phyloP scores from a whole-genome alignment of 164 flowering plant species.

The Magnolia kwangsiensis region DNA sequence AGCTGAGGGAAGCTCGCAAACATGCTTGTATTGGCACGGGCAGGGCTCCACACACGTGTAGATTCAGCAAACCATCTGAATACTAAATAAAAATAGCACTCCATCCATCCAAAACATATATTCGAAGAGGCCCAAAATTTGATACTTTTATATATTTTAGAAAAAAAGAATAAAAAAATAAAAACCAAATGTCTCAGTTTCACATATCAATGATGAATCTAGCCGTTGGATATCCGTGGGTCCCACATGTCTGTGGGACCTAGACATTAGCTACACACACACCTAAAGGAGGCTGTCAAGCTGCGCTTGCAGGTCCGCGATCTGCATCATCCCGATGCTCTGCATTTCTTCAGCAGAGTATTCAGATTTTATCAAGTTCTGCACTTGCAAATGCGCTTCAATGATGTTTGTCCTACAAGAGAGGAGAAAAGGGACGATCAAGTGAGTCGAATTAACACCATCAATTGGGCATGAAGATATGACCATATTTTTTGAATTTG shows the following conservation, averaged over 20 bases:
- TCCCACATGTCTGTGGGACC: neutral
- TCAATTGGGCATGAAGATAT: neutral
- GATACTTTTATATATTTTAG: neutral
- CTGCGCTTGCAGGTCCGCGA: constrained; percentile 63
- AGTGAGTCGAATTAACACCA: neutral
- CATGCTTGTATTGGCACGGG: too few species aligned
- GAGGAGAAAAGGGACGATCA: neutral
- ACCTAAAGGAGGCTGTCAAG: constrained; percentile 67
- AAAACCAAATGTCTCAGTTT: neutral
- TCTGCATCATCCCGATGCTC: constrained; percentile 50
- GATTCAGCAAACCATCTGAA: too few species aligned
- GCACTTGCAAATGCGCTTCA: constrained; percentile 86
- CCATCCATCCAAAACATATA: too few species aligned
- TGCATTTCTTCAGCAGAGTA: constrained; percentile 68
- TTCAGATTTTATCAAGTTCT: constrained; percentile 59
- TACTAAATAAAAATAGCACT: too few species aligned
- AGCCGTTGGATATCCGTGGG: neutral
- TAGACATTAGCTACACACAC: neutral
- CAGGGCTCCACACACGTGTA: too few species aligned
- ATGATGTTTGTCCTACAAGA: constrained; percentile 81
- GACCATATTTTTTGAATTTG: neutral
- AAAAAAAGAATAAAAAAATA: too few species aligned
- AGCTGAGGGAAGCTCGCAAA: too few species aligned
- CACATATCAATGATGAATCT: neutral
- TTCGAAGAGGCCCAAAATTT: neutral